Evolutionary conservation across 192 early-diverging fungal genomes (phyloP).

Genomic region (Coemansia sp.): DNA sequence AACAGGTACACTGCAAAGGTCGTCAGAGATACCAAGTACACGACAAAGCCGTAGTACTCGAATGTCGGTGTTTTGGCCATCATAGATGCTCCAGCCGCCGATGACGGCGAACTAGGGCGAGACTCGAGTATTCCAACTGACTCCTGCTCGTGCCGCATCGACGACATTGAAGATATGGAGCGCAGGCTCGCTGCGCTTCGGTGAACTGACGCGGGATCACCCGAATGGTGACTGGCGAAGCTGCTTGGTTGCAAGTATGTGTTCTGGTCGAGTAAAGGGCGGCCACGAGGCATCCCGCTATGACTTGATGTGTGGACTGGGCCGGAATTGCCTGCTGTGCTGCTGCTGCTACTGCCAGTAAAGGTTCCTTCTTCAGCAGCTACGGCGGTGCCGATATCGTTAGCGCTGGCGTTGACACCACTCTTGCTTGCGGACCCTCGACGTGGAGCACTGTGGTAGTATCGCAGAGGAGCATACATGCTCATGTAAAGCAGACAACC

Average conservation of each 20-base stretch:
- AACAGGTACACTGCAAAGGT: slow-evolving; percentile 75
- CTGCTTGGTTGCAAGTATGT: slow-evolving; percentile 3
- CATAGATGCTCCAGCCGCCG: slow-evolving; percentile 18
- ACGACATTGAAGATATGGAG: slow-evolving; percentile 25
- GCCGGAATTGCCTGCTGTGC: slow-evolving; percentile 2
- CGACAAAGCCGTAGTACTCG: slow-evolving; percentile 89
- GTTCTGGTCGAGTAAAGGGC: slow-evolving; percentile 12
- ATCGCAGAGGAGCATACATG: slow-evolving; percentile 21
- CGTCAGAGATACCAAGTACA: slow-evolving; percentile 81
- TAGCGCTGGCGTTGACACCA: not conserved
- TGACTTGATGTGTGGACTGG: slow-evolving; percentile 15
- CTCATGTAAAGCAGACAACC: not conserved
- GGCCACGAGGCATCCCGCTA: slow-evolving; percentile 20
- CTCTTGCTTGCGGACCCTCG: slow-evolving; percentile 5
- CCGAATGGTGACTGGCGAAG: not conserved
- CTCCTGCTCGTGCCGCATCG: slow-evolving; percentile 28
- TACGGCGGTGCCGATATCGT: not conserved
- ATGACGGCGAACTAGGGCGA: slow-evolving; percentile 28
- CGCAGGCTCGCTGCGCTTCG: slow-evolving; percentile 14
- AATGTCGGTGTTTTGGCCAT: slow-evolving; percentile 72
- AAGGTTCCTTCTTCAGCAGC: not conserved
- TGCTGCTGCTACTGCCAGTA: slow-evolving; percentile 4
- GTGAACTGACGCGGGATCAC: not conserved
- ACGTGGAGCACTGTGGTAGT: slow-evolving; percentile 14
- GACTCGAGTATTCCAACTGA: slow-evolving; percentile 24